Evolutionary conservation across 352 stramenopile species (phyloP).

Genomic region (Phytophthora sp.): DNA sequence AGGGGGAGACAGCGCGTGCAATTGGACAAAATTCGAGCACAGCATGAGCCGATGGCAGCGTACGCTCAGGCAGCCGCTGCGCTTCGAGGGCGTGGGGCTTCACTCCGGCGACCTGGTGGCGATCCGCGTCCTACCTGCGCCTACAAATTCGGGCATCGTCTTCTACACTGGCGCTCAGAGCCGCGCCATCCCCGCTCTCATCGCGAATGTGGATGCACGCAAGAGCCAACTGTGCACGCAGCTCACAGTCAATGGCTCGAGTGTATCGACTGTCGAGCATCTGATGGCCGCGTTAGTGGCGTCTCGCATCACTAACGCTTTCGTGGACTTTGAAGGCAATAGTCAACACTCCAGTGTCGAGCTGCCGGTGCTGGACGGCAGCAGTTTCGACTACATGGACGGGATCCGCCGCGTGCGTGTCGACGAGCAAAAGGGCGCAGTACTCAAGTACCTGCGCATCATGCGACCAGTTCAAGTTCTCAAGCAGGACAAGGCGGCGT

Average conservation of each 20-base stretch:
- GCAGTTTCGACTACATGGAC: slow-evolving; percentile 52
- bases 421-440: slow-evolving; percentile 24
- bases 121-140: slow-evolving; percentile 44
- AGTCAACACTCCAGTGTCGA: slow-evolving; percentile 34
- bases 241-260: slow-evolving; percentile 33
- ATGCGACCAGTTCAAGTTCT: slow-evolving; percentile 63
- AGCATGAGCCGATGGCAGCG: slow-evolving; percentile 43
- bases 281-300: slow-evolving; percentile 69
- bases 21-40: slow-evolving; percentile 20
- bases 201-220: slow-evolving; percentile 46
- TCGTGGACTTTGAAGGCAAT: slow-evolving; percentile 41
- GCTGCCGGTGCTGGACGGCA: slow-evolving; percentile 74
- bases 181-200: slow-evolving; percentile 32
- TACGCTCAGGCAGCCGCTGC: slow-evolving; percentile 53
- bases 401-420: slow-evolving; percentile 47
- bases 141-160: slow-evolving; percentile 39
- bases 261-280: slow-evolving; percentile 68
- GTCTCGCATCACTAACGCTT: slow-evolving; percentile 49
- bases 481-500: slow-evolving; percentile 68
- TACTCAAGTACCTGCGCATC: slow-evolving; percentile 45
- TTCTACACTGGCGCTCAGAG: slow-evolving; percentile 26
- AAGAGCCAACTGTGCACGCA: slow-evolving; percentile 68
- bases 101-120: slow-evolving; percentile 52
- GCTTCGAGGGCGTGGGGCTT: slow-evolving; percentile 63
- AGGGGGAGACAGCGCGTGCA: too few relatives aligned